These are phyloP conservation scores for Diutina pseudorugosa DNA, from an alignment of 1,139 yeast genomes.

Conservation along the genomic window DNA sequence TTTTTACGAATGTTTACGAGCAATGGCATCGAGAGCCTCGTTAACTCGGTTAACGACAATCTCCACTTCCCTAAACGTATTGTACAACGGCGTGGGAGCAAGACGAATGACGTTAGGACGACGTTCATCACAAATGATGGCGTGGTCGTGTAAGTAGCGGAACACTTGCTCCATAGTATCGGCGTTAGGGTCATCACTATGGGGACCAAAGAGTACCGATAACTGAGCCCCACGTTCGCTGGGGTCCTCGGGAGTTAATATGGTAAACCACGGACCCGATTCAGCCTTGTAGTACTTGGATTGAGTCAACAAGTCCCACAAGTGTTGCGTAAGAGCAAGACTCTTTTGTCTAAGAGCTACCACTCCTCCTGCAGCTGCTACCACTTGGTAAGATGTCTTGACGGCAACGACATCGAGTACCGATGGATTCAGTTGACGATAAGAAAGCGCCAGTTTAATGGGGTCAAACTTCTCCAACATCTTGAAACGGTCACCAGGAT, in stretches of 20 bases:
- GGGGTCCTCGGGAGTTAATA: slow-evolving; percentile 57
- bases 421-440: slow-evolving; percentile 86
- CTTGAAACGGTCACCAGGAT: slow-evolving; percentile 52
- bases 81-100: slow-evolving; percentile 79
- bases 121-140: slow-evolving; percentile 78
- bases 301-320: slow-evolving; percentile 33
- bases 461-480: slow-evolving; percentile 79
- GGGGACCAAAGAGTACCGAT: slow-evolving; percentile 56
- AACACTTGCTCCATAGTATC: slow-evolving; percentile 58
- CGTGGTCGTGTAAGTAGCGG: slow-evolving; percentile 36
- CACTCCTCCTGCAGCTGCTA: slow-evolving; percentile 56
- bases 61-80: slow-evolving; percentile 55
- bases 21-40: slow-evolving; percentile 16
- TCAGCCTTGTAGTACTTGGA: slow-evolving; percentile 31
- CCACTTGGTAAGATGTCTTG: slow-evolving; percentile 51
- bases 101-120: slow-evolving; percentile 78
- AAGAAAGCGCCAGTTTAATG: slow-evolving; percentile 72
- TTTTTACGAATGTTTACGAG: neutral
- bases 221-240: slow-evolving; percentile 70
- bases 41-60: slow-evolving; percentile 35
- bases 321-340: slow-evolving; percentile 40
- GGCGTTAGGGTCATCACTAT: slow-evolving; percentile 17
- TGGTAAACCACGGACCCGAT: slow-evolving; percentile 38
- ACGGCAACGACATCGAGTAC: slow-evolving; percentile 73
- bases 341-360: slow-evolving; percentile 43